A percentile compares a stretch with the other conserved stretches of the same genome.
Evolutionary conservation across 2,329 filamentous ascomycete genomes (phyloP).

Genomic region (Botrytis aclada): DNA sequence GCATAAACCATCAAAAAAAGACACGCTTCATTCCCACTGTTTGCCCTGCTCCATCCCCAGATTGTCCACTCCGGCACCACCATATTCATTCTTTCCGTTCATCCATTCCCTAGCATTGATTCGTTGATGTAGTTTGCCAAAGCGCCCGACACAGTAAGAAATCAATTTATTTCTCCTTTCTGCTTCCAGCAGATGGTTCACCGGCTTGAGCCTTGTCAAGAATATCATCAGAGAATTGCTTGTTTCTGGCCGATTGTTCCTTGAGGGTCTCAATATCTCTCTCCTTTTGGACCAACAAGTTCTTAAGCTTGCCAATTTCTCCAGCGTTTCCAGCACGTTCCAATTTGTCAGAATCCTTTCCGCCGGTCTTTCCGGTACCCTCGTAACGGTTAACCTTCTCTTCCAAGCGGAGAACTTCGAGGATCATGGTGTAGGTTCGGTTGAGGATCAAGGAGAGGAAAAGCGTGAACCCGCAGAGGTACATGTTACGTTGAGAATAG

Average conservation of each 20-base stretch:
- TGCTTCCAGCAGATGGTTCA: constrained; percentile 6
- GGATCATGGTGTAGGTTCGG: constrained; percentile 88
- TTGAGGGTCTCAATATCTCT: constrained; percentile 62
- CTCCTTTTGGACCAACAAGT: constrained; percentile 70
- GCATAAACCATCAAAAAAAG: not conserved
- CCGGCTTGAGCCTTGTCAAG: constrained; percentile 9
- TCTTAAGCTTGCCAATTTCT: constrained; percentile 67
- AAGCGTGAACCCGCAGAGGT: constrained; percentile 97
- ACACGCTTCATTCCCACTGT: not conserved
- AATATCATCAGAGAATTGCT: constrained; percentile 12
- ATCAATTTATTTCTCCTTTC: constrained; percentile 9
- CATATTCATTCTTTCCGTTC: not conserved
- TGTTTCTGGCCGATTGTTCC: constrained; percentile 52
- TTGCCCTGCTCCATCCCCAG: not conserved
- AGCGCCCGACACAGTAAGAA: not conserved
- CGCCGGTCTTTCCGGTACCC: constrained; percentile 56
- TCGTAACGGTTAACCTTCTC: constrained; percentile 85
- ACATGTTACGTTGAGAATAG: constrained; percentile 99
- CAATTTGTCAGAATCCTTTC: constrained; percentile 70
- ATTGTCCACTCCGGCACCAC: not conserved
- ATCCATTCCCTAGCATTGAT: not conserved
- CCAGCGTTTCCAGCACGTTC: constrained; percentile 69
- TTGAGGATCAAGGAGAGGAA: constrained; percentile 98
- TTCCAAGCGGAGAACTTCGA: constrained; percentile 63
- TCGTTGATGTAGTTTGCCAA: not conserved